These are phyloP conservation scores for Diaporthe ampelina DNA, from an alignment of 2,329 filamentous ascomycete species.

Conservation along the genomic window DNA sequence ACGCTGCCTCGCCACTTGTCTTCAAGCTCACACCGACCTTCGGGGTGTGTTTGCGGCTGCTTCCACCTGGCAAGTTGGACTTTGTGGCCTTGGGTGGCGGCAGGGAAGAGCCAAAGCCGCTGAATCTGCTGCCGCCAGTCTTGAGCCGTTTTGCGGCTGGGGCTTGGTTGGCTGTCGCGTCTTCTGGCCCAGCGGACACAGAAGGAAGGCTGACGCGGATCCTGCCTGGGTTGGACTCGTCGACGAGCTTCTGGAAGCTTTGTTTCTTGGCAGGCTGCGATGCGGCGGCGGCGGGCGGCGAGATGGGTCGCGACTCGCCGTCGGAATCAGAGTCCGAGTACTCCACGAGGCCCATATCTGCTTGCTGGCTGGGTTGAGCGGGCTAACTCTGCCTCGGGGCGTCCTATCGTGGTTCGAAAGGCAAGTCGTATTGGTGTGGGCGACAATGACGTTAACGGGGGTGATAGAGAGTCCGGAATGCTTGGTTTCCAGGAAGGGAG, in stretches of 20 bases:
- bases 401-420: not conserved
- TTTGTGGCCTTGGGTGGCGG: conserved; percentile 81
- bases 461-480: not conserved
- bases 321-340: conserved; percentile 88
- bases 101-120: conserved; percentile 88
- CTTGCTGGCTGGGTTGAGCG: not conserved
- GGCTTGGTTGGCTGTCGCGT: conserved; percentile 58
- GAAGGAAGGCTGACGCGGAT: conserved; percentile 85
- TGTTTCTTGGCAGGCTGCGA: conserved; percentile 62
- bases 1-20: conserved; percentile 87
- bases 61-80: conserved; percentile 45
- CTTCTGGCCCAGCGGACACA: conserved; percentile 55
- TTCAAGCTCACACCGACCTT: conserved; percentile 78
- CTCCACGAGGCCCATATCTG: conserved; percentile 80
- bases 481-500: not conserved
- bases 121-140: conserved; percentile 74
- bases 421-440: not conserved
- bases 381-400: not conserved
- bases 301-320: conserved; percentile 53
- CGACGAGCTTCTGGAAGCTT: conserved; percentile 83
- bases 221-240: conserved; percentile 84
- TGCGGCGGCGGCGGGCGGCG: conserved; percentile 39
- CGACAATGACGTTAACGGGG: not conserved
- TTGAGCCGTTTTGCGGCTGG: conserved; percentile 81
- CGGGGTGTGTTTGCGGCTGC: conserved; percentile 53